Conservation (phyloP, 2,329 filamentous ascomycete genomes). For the Ophiostoma himal-ulmi region DNA sequence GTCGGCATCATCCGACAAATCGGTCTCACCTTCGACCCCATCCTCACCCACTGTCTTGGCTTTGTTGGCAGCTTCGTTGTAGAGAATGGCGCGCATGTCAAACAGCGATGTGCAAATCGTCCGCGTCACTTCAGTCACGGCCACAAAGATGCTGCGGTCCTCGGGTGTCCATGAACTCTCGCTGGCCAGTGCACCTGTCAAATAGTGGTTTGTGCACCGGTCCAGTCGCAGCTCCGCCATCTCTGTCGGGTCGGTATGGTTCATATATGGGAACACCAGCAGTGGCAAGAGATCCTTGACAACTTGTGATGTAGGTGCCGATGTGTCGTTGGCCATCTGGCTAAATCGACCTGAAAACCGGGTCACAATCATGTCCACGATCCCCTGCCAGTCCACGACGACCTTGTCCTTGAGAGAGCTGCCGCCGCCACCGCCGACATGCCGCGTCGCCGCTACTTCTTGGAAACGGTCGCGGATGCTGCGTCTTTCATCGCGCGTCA, state of each 20-base stretch:
- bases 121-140: constrained; percentile 37
- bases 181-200: constrained; percentile 31
- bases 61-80: not conserved
- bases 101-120: constrained; percentile 38
- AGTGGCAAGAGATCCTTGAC: constrained; percentile 33
- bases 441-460: constrained; percentile 25
- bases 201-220: constrained; percentile 45
- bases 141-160: constrained; percentile 43
- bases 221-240: constrained; percentile 24
- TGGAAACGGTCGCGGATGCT: constrained; percentile 33
- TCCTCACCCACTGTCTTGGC: not conserved
- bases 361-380: constrained; percentile 59
- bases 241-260: constrained; percentile 34
- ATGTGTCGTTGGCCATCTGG: constrained; percentile 33
- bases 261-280: constrained; percentile 37
- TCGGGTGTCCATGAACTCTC: constrained; percentile 34
- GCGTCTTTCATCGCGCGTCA: constrained; percentile 26
- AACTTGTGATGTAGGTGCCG: constrained; percentile 35
- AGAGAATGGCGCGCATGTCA: constrained; percentile 29
- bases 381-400: constrained; percentile 58
- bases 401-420: constrained; percentile 33
- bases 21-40: not conserved
- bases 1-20: not conserved
- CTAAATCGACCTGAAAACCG: constrained; percentile 55
- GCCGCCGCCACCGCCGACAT: constrained; percentile 20